phyloP scores from a whole-genome alignment of 192 early-diverging fungal genomes.

The Backusella westeae region DNA sequence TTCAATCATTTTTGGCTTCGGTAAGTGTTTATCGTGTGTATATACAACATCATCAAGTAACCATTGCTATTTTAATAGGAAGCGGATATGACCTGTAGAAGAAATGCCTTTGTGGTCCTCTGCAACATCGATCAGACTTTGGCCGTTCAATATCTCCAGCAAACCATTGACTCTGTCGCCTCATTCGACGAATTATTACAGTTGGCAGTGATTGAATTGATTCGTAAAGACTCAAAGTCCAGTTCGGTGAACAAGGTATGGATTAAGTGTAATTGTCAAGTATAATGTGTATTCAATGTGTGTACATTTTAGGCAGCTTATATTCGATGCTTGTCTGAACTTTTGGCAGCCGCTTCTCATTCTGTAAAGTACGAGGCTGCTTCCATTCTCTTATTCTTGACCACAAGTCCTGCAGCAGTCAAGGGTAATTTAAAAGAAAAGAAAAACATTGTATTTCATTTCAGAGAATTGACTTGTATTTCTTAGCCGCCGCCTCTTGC shows the following conservation, averaged over 20 bases:
- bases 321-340: conserved; percentile 85
- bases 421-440: conserved; percentile 57
- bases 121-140: conserved; percentile 70
- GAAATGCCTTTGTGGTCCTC: conserved; percentile 95
- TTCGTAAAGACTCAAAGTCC: conserved; percentile 86
- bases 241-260: conserved; percentile 79
- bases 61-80: conserved; percentile 51
- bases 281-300: too few species aligned
- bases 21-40: conserved; percentile 24
- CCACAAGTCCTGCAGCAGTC: conserved; percentile 85
- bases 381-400: conserved; percentile 83
- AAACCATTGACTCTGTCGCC: conserved; percentile 68
- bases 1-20: conserved; percentile 63
- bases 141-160: conserved; percentile 84
- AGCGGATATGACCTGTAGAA: conserved; percentile 87
- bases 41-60: neutral
- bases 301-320: conserved; percentile 68
- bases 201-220: conserved; percentile 90
- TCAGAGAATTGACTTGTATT: neutral
- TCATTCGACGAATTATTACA: conserved; percentile 92
- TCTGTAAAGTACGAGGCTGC: conserved; percentile 99
- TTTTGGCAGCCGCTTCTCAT: conserved; percentile 77
- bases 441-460: neutral
- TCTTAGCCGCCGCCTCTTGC: conserved; percentile 78
- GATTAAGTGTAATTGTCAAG: neutral